phyloP scores from a whole-genome alignment of 2,329 filamentous ascomycete species.

The Aspergillus melleus region DNA sequence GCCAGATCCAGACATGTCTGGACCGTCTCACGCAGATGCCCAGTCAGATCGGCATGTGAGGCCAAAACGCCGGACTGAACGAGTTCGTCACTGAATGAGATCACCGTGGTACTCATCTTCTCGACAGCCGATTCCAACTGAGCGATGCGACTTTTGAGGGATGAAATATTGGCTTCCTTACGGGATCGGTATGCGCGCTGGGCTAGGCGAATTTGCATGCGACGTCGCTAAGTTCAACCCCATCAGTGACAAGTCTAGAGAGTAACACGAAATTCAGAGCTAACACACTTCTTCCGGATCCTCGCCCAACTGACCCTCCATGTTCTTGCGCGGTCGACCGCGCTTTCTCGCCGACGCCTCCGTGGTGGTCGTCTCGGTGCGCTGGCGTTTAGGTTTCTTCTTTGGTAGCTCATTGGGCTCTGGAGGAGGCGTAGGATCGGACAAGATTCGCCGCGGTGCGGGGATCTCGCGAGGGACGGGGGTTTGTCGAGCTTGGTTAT shows the following conservation, averaged over 20 bases:
- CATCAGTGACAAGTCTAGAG: background rate
- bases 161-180: slow-evolving; percentile 23
- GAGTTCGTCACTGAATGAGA: slow-evolving; percentile 23
- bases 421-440: background rate
- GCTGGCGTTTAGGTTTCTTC: slow-evolving; percentile 2
- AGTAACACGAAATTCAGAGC: background rate
- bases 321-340: slow-evolving; percentile 21
- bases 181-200: slow-evolving; percentile 29
- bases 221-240: slow-evolving; percentile 16
- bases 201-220: slow-evolving; percentile 27
- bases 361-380: background rate
- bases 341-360: slow-evolving; percentile 14
- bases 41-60: slow-evolving; percentile 17
- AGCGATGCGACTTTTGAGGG: slow-evolving; percentile 19
- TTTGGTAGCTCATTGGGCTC: background rate
- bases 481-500: background rate
- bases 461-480: background rate
- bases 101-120: slow-evolving; percentile 23
- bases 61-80: slow-evolving; percentile 21
- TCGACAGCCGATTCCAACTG: slow-evolving; percentile 21
- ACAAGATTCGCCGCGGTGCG: background rate
- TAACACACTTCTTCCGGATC: slow-evolving; percentile 21
- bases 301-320: slow-evolving; percentile 9
- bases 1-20: slow-evolving; percentile 19
- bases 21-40: slow-evolving; percentile 20